Base-by-base conservation (phyloP, 1,284 basidiomycete genomes). In the Lignosus rhinocerotis region DNA sequence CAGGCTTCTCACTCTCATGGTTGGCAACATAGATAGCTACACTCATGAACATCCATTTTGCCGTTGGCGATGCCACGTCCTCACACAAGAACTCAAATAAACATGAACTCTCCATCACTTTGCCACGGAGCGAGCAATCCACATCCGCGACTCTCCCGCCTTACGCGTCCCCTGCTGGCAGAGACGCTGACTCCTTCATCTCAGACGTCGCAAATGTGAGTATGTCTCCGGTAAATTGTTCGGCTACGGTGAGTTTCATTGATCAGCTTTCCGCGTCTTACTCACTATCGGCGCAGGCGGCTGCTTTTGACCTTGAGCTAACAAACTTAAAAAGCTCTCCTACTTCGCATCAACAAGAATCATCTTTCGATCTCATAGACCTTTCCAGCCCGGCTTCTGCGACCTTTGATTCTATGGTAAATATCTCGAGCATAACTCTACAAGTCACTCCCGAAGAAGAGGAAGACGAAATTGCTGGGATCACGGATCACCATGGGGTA, bases 11-110 rank as follows among this genome's bases (percentile, higher is more conserved):
- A 41, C n/a, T 3, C 19, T 36, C 9, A 44, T 53, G 16, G 47
- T n/a, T 9, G 8, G 17, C 14, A 14, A 16, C 47, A 10, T 43
- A 82, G 81, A 72, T 81, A 11, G 74, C 79, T 2, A 78, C 79
- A 0, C 73, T 83, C 8, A 78, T 83, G 48, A 77, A 81, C 53
- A 76, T 83, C n/a, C 80, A 83, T 60, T 74, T 78, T 56, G 71
- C 76, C 12, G 67, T 81, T 25, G 69, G 70, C 11, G 63, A 64
- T 7, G 39, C 52, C 3, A 14, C 45, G 0, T 14, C 32, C 1
- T 30, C n/a, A 14, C 32, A 31, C 7, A 30, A 19, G n/a, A 44
- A 59, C 19, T 16, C 21, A 10, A 17, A 9, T 10, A 46, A 32
- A 14, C 2, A 31, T 32, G 7, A 10, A 3, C 31, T 17, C 9